Base-by-base conservation (phyloP, 2,329 filamentous ascomycete species). In the Hypomyces rosellus region DNA sequence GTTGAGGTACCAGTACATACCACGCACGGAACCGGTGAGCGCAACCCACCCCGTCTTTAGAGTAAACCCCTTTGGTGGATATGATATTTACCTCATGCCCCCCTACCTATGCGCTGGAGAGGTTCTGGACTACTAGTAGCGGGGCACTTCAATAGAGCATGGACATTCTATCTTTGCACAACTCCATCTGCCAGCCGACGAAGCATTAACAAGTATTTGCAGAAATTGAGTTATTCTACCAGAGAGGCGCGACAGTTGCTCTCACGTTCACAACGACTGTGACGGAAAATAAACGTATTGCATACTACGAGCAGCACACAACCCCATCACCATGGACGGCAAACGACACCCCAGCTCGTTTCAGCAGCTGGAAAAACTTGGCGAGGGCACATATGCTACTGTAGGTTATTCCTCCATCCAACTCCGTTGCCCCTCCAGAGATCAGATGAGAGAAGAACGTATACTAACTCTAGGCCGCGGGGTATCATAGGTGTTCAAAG, bases 321-420 rank as follows among this genome's bases (percentile, higher is more conserved):
- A 30, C 8, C 9, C 25, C 6, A 30, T 57, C 61, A 68, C 54
- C 54, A 97, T 97, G 92, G 92, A 96, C 72, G 88, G 88, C 65
- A 88, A 95, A 69, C 79, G 88, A 64, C 89, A 96, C 64, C 91
- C 92, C 50, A 95, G 88, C 74, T 97, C 92, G 55, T 99, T 99
- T 77, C 92, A 97, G 80, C 93, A 97, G 83, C 81, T 97, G 69
- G 93, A 99, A 73, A 99, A 92, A 86, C 81, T 99, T 59, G 93
- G 93, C 64, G 93, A 99, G 76, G 93, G 93, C 54, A 99, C 93
- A 33, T 99, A 99, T 81, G 93, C 93, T 34, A 99, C 93, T 34
- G 93, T 96, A 77, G 64, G 84, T 59, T 41, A 37, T 30, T 18
- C 42, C n/a, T 4, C 34, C 18, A n/a, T 46, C 34, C 16, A 15